Conservation (phyloP, 352 stramenopile species). For the Pythium vanterpoolii region DNA sequence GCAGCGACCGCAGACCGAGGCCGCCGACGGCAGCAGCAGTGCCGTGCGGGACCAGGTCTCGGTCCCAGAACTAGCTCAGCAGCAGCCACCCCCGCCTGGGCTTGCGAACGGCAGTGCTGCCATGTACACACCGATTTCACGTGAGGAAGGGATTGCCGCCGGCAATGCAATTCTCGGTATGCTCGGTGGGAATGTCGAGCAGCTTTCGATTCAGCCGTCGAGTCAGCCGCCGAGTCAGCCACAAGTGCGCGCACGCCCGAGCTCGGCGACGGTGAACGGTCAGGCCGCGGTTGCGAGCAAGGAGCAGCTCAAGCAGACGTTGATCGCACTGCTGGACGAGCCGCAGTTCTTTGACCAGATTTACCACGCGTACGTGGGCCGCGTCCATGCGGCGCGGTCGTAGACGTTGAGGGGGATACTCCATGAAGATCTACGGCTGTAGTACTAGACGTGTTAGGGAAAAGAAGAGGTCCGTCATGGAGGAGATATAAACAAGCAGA, state of each 20-base stretch:
- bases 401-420: constrained; percentile 1
- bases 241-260: constrained; percentile 15
- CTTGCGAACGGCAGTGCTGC: constrained; percentile 2
- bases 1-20: constrained; percentile 32
- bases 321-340: constrained; percentile 78
- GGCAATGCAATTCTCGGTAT: constrained; percentile 83
- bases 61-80: background rate
- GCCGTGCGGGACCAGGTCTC: constrained; percentile 11
- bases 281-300: constrained; percentile 53
- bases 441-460: constrained; percentile 6
- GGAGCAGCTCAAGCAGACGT: constrained; percentile 83
- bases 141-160: constrained; percentile 74
- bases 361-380: constrained; percentile 80
- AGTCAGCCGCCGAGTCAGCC: no score
- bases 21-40: background rate
- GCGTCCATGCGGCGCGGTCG: constrained; percentile 38
- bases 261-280: constrained; percentile 14
- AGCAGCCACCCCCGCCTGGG: background rate
- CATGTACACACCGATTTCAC: constrained; percentile 62
- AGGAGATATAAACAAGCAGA: no score
- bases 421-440: background rate
- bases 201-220: no score
- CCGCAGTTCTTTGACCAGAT: constrained; percentile 86
- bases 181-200: constrained; percentile 42
- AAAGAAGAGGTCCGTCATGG: background rate